Evolutionary conservation across 78 protist species (phyloP).

Genomic region (Monocercomonoides exilis): DNA sequence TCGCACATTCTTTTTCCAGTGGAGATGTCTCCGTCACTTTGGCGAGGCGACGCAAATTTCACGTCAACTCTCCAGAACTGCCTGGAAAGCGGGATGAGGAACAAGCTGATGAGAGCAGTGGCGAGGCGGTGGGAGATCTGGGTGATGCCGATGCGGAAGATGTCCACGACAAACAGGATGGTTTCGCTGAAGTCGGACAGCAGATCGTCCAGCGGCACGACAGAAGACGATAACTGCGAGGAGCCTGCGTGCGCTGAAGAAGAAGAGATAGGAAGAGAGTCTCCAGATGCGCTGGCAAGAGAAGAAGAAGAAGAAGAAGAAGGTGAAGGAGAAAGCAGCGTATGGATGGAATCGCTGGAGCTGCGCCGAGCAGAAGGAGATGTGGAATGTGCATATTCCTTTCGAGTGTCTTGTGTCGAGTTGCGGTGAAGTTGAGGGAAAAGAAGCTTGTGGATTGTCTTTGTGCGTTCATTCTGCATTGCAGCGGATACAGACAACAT

Average conservation of each 20-base stretch:
- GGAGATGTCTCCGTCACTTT: no score
- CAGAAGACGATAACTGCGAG: no score
- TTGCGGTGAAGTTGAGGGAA: neutral
- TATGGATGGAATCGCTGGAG: no score
- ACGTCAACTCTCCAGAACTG: neutral
- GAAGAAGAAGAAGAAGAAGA: no score
- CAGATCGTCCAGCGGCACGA: neutral
- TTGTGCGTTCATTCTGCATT: neutral
- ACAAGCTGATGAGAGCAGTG: neutral
- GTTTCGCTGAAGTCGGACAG: neutral
- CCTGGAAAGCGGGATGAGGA: neutral
- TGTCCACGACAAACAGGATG: neutral
- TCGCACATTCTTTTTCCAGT: no score
- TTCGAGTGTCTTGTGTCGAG: neutral
- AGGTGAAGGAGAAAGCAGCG: no score
- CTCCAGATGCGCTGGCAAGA: no score
- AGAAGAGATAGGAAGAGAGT: no score
- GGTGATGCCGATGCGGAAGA: neutral
- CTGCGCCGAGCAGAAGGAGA: no score
- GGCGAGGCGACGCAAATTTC: no score
- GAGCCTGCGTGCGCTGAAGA: no score
- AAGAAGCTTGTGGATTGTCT: neutral
- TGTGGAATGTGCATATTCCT: no score
- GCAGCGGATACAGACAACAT: neutral
- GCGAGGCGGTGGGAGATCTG: neutral